Percentiles rank a stretch among this genome's conserved stretches.
phyloP scores from a whole-genome alignment of 495 filamentous ascomycete genomes.

The Xylaria longipes region DNA sequence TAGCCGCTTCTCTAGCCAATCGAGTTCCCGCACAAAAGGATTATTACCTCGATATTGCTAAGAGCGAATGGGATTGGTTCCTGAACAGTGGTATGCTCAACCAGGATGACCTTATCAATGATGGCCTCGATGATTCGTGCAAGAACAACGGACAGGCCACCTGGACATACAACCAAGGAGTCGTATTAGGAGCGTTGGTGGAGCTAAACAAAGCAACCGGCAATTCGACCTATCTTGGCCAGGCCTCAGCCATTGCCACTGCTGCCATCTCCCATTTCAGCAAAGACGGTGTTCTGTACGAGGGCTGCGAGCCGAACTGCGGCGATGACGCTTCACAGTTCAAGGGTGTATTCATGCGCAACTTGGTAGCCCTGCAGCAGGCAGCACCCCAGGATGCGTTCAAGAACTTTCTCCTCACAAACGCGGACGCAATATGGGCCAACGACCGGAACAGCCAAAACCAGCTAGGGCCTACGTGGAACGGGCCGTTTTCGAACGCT shows the following conservation, averaged over 20 bases:
- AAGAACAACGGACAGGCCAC: conserved; percentile 68
- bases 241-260: conserved; percentile 68
- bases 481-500: conserved; percentile 56
- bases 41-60: conserved; percentile 64
- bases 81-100: conserved; percentile 69
- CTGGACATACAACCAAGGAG: conserved; percentile 85
- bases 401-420: conserved; percentile 61
- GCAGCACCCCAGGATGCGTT: conserved; percentile 59
- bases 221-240: conserved; percentile 57
- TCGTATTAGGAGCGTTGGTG: conserved; percentile 73
- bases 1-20: conserved; percentile 77
- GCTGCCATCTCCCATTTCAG: conserved; percentile 64
- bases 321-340: conserved; percentile 71
- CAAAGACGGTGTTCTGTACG: conserved; percentile 66
- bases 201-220: conserved; percentile 66
- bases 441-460: conserved; percentile 61
- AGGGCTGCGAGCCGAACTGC: conserved; percentile 69
- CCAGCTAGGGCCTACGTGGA: conserved; percentile 64
- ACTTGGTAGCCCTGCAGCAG: conserved; percentile 64
- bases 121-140: conserved; percentile 66
- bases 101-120: conserved; percentile 68
- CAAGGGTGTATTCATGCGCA: conserved; percentile 81
- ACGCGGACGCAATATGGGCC: conserved; percentile 71
- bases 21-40: conserved; percentile 55
- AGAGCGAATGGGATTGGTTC: conserved; percentile 73